These are phyloP conservation scores for Rasamsonia emersonii DNA, from an alignment of 2,329 filamentous ascomycete genomes.

Conservation along the genomic window DNA sequence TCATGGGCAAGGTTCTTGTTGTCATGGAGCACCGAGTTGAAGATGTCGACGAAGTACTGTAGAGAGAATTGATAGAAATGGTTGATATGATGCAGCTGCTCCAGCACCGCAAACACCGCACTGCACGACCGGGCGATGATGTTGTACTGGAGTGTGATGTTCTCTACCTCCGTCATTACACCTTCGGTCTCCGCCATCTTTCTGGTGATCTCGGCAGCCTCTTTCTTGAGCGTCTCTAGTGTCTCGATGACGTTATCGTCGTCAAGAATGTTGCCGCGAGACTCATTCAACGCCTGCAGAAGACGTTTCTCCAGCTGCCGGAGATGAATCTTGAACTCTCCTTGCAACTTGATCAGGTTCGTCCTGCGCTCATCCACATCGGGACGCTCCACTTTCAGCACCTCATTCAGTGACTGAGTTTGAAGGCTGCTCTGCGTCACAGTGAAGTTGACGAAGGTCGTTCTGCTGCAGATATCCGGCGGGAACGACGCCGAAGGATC, in stretches of 20 bases:
- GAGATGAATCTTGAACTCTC: slow-evolving; percentile 97
- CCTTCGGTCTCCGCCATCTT: slow-evolving; percentile 97
- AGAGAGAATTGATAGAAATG: slow-evolving; percentile 99
- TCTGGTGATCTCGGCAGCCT: slow-evolving; percentile 87
- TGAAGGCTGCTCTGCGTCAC: slow-evolving; percentile 98
- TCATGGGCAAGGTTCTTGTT: slow-evolving; percentile 65
- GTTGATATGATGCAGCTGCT: slow-evolving; percentile 95
- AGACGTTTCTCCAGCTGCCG: slow-evolving; percentile 90
- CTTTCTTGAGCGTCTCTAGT: slow-evolving; percentile 92
- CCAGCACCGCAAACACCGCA: slow-evolving; percentile 91
- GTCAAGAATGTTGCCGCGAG: slow-evolving; percentile 92
- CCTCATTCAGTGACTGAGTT: slow-evolving; percentile 94
- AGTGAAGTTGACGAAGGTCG: slow-evolving; percentile 98
- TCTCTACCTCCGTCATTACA: slow-evolving; percentile 96
- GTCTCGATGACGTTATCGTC: slow-evolving; percentile 98
- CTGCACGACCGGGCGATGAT: slow-evolving; percentile 92
- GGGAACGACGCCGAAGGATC: slow-evolving; percentile 94
- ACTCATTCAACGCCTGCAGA: slow-evolving; percentile 92
- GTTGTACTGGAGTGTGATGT: slow-evolving; percentile 88
- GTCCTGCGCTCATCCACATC: slow-evolving; percentile 94
- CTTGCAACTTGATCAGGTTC: slow-evolving; percentile 96
- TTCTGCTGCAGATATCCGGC: slow-evolving; percentile 94
- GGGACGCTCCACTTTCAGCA: slow-evolving; percentile 92
- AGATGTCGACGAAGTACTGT: slow-evolving; percentile 96
- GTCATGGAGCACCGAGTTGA: slow-evolving; percentile 77